Base-by-base conservation (phyloP, 345 rosid genomes). In the Lenwebbia sp. region DNA sequence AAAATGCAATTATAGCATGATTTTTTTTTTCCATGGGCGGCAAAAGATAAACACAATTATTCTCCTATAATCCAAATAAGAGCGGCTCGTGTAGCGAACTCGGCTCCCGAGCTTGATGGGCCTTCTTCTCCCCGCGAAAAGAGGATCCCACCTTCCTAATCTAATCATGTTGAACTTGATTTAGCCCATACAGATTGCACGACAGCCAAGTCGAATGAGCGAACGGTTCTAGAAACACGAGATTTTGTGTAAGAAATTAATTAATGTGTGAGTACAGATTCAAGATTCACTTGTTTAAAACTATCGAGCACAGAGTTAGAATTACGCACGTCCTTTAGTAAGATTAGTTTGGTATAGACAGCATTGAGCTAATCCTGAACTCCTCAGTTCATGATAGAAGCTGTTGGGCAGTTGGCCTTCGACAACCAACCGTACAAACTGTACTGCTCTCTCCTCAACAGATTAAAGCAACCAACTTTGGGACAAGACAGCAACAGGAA, bases 351-450 rank as follows among this genome's bases (percentile, higher is more conserved):
- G 44, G 41, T 62, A 17, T 33, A 1, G 4, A 33, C 6, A 8
- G 47, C 26, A 70, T 19, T 17, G 44, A 10, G 47, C 78, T 7
- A 60, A 60, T 6, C 76, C 44, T 33, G 22, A 33, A 65, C 76
- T 33, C 76, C 76, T 17, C 23, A 65, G 44, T 3, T 65, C 76
- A 65, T 65, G 76, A 41, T 19, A 47, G 78, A 70, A 9, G 78
- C 70, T 4, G 86, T 51, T 85, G 58, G 41, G 85, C 76, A 57
- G 82, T 85, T 85, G 82, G 82, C 83, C 60, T 70, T 53, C 60
- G 28, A 40, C 82, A 54, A 52, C 86, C 86, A 28, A 33, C 89
- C 41, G 30, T 93, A 93, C 78, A 65, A 65, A 75, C 92, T 90
- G 5, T 89, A 92, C 49, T n/a, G 33, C 56, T 60, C 13, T 60